Evolutionary conservation across 345 rosid genomes (phyloP).

Genomic region (Gossypium arboreum): DNA sequence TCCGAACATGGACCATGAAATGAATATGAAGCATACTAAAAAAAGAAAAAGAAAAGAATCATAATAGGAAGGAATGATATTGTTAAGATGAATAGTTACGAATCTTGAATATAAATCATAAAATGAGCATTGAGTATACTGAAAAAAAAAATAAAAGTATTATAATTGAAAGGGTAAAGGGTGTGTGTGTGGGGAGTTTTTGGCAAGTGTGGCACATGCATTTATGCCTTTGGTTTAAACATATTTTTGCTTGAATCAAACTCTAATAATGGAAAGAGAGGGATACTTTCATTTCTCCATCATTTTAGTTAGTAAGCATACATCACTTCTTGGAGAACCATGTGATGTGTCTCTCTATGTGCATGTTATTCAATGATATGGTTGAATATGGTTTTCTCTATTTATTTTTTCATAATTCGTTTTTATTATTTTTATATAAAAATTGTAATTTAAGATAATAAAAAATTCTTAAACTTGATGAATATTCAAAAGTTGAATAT

Average conservation of each 20-base stretch:
- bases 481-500: too few relatives aligned
- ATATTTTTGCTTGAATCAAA: constrained; percentile 1
- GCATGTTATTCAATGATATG: not conserved
- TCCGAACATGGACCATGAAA: too few relatives aligned
- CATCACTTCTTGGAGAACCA: not conserved
- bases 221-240: not conserved
- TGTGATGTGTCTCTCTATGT: not conserved
- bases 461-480: too few relatives aligned
- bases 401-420: not conserved
- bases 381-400: not conserved
- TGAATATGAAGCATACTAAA: too few relatives aligned
- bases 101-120: too few relatives aligned
- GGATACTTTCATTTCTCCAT: not conserved
- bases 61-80: too few relatives aligned
- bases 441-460: too few relatives aligned
- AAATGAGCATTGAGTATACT: not conserved
- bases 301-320: not conserved
- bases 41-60: too few relatives aligned
- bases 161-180: not conserved
- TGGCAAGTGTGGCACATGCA: constrained; percentile 10
- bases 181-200: not conserved
- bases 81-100: too few relatives aligned
- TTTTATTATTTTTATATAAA: too few relatives aligned
- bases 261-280: not conserved
- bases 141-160: too few relatives aligned